Evolutionary conservation across 345 rosid species (phyloP), one percentile per base, ranked within the genome.

Genomic region (Eucalyptus pauciflora): DNA sequence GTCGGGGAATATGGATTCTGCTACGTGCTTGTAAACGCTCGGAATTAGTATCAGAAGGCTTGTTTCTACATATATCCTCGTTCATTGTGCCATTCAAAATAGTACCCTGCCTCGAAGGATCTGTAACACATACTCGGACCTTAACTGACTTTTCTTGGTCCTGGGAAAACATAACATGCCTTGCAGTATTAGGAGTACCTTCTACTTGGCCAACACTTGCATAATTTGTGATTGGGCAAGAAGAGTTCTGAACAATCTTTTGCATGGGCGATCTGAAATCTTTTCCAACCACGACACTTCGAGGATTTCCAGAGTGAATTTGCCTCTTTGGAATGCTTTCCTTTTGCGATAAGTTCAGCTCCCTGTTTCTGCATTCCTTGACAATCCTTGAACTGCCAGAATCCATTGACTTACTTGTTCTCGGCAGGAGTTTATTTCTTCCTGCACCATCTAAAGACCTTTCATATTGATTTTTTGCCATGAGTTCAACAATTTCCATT

Each of bases 401-500:
- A 87, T 86, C 91, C 90, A 89, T 91, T 88, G 91, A 90, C 58
- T 76, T 79, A 25, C 91, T 76, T 87, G 93, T 91, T 92, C 92
- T 94, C 50, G 91, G 41, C 49, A 91, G 90, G 88, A 86, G 89
- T 87, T 91, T 93, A 46, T 91, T 96, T 67, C 88, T 91, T 85
- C 93, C 96, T 88, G 92, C 90, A 93, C 96, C 96, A 29, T 97
- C 95, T 88, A 94, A 98, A 91, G 96, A 93, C 92, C 96, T 94
- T 92, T 96, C 99, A 83, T 95, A 95, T 90, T 96, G 99, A 93
- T 94, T 92, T 92, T 94, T 96, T 89, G 99, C 99, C 97, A 96
- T 94, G 90, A 96, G 97, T 92, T 98, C 99, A 46, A 94, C 99
- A 87, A 98, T 96, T 90, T 96, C 99, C 99, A 96, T 96, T 25